Conservation (phyloP, 2,329 filamentous ascomycete species). For the Colletotrichum karsti region DNA sequence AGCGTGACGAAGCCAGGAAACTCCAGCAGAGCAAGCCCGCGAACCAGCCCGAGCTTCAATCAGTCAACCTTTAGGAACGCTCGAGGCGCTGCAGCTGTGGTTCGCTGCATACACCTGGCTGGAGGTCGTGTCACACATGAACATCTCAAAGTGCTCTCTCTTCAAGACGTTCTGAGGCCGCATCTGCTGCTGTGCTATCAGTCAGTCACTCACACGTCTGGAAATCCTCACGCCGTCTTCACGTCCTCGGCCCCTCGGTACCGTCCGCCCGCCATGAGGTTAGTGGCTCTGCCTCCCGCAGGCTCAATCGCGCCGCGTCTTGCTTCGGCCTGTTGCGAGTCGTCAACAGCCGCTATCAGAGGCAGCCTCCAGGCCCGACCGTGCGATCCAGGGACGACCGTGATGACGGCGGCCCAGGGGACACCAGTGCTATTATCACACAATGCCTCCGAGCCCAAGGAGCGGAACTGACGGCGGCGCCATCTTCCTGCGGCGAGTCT, state of each 20-base stretch:
- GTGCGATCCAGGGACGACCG: slow-evolving; percentile 2
- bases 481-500: neutral
- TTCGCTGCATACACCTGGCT: neutral
- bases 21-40: no score
- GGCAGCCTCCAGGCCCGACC: slow-evolving; percentile 8
- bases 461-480: slow-evolving; percentile 5
- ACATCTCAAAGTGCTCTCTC: no score
- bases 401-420: slow-evolving; percentile 9
- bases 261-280: neutral
- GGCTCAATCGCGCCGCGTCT: neutral
- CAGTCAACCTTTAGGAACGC: no score
- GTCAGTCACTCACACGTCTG: no score
- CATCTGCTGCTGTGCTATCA: no score
- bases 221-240: neutral
- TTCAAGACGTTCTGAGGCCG: no score
- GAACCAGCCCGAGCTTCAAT: no score
- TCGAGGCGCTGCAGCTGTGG: slow-evolving; percentile 2
- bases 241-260: neutral
- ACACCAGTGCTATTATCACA: slow-evolving; percentile 5
- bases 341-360: slow-evolving; percentile 3
- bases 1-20: no score
- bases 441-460: slow-evolving; percentile 3
- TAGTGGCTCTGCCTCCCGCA: slow-evolving; percentile 4
- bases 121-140: neutral
- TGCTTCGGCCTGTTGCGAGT: neutral